Base-by-base conservation (phyloP, 805 yeast genomes). In the Metschnikowia koreensis region DNA sequence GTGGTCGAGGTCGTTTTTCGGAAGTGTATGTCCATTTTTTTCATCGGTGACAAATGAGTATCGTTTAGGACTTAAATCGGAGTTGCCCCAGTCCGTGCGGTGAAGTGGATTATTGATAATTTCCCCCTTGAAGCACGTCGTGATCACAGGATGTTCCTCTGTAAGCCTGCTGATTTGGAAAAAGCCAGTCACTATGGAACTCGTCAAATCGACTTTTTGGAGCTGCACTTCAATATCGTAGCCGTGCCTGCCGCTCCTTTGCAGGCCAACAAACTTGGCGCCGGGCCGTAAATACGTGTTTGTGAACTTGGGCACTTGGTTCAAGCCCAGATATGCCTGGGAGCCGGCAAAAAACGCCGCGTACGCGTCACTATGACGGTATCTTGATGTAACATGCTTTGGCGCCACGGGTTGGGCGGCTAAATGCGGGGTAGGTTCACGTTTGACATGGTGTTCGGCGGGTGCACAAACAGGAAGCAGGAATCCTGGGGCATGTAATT, bases 41-140 rank as follows among this genome's bases (percentile, higher is more conserved):
- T 83, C 79, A 38, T 74, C 76, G 7, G 92, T 86, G 45, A 73
- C 68, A 57, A 86, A 86, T 16, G 86, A 78, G 62, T 80, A 77
- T 13, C 55, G 56, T 47, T 61, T 63, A 22, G 49, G 50, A 17
- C 26, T 29, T 40, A 57, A 50, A 6, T 50, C 39, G 13, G 50
- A 50, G 13, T 60, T 62, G 29, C 56, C 55, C 71, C 71, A 67
- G 13, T 56, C 54, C 48, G 48, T 56, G 13, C 60, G 53, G 46
- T 61, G 60, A 37, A 69, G 58, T 60, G 81, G 63, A 72, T 79
- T 54, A 56, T 87, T 85, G 44, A 86, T 76, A 57, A 86, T 84
- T 60, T 86, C 90, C 3, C 87, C 89, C 58, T 79, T 82, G 69
- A 86, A 86, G 59, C 84, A 86, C 7, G 92, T 86, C n/a, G 83